Conservation (phyloP, 1,284 basidiomycete species). For the Peniophora sp. region DNA sequence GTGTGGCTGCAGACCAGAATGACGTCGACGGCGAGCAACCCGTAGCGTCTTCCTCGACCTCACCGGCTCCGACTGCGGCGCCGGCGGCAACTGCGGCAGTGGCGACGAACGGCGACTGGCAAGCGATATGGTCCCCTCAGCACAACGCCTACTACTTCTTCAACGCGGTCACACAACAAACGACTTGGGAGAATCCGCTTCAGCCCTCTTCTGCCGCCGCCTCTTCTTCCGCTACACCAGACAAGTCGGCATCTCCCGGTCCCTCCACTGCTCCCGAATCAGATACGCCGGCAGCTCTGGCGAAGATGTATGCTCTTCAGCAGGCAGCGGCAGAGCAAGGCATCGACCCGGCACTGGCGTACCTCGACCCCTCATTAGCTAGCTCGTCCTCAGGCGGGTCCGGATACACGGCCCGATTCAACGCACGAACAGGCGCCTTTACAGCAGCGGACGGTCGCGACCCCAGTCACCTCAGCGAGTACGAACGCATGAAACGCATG, state of each 20-base stretch:
- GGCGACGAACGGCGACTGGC: conserved; percentile 49
- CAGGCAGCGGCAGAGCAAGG: conserved; percentile 64
- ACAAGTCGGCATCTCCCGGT: conserved; percentile 13
- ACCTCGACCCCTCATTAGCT: conserved; percentile 70
- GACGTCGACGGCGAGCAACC: conserved; percentile 1
- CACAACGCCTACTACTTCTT: conserved; percentile 87
- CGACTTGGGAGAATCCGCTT: conserved; percentile 86
- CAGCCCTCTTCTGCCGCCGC: conserved; percentile 22
- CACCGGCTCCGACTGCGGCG: conserved; percentile 1
- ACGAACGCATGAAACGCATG: conserved; percentile 79
- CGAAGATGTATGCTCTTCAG: conserved; percentile 39
- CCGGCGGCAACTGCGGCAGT: conserved; percentile 12
- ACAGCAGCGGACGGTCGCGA: conserved; percentile 57
- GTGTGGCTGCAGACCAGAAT: background rate
- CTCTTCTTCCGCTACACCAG: conserved; percentile 11
- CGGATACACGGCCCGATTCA: conserved; percentile 69
- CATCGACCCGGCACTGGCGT: conserved; percentile 79
- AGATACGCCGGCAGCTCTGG: conserved; percentile 13
- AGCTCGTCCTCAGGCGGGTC: conserved; percentile 32
- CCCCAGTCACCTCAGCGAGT: conserved; percentile 75
- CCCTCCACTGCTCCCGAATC: conserved; percentile 16
- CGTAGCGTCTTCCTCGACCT: conserved; percentile 6
- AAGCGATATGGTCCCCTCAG: conserved; percentile 77
- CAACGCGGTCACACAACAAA: conserved; percentile 73
- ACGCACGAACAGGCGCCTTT: conserved; percentile 78